A percentile compares a stretch with the other conserved stretches of the same genome.
These are phyloP conservation scores for Stephanocyclus meneghinianus DNA, from an alignment of 352 stramenopile genomes.

Conservation along the genomic window DNA sequence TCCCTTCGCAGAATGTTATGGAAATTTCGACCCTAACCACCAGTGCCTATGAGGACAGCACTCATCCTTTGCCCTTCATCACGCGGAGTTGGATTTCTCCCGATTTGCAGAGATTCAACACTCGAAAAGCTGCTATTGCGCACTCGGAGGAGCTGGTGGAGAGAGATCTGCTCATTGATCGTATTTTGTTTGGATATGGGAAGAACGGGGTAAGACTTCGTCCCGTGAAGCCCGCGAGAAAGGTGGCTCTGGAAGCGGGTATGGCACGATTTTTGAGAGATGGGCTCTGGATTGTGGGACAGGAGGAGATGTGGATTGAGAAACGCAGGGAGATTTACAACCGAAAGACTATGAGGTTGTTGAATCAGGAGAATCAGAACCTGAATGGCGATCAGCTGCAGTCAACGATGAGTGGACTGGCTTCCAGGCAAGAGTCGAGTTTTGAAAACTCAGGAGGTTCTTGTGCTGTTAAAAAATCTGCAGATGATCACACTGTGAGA, in stretches of 20 bases:
- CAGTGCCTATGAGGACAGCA: constrained; percentile 56
- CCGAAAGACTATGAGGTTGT: background rate
- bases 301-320: constrained; percentile 77
- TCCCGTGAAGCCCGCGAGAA: constrained; percentile 58
- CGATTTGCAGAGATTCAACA: constrained; percentile 62
- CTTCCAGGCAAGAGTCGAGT: constrained; percentile 25
- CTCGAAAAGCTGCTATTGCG: constrained; percentile 67
- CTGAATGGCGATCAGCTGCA: background rate
- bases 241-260: constrained; percentile 64
- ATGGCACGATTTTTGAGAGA: constrained; percentile 73
- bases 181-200: constrained; percentile 65
- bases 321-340: constrained; percentile 35
- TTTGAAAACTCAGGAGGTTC: constrained; percentile 14
- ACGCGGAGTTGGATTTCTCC: constrained; percentile 67
- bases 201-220: constrained; percentile 54
- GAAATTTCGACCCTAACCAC: constrained; percentile 54
- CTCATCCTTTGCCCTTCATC: constrained; percentile 57
- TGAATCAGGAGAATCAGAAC: constrained; percentile 21
- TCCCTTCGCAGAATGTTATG: constrained; percentile 37
- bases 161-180: constrained; percentile 68
- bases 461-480: background rate
- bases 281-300: constrained; percentile 79
- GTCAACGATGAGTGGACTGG: constrained; percentile 14
- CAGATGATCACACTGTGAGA: background rate
- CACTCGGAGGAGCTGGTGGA: constrained; percentile 54